Evolutionary conservation across 805 yeast genomes (phyloP), one percentile per base, ranked within the genome.

Genomic region (Isabelozyma gotoi): DNA sequence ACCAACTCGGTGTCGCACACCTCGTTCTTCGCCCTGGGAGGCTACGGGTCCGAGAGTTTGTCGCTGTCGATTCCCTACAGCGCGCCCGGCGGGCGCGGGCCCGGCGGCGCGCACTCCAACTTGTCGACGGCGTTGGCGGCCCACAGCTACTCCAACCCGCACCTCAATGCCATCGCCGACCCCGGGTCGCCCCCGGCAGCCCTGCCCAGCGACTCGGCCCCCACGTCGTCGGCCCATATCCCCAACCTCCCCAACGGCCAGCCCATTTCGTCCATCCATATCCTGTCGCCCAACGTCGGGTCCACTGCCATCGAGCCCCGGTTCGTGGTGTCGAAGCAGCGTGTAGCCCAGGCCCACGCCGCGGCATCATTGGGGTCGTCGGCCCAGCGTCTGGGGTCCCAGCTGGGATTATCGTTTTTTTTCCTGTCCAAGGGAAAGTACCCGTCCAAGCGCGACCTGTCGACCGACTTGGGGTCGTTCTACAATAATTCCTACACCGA

Each of bases 291-390:
- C 3, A 78, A 75, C 41, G 85, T 85, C 5, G 50, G 51, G 42
- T 62, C 79, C 5, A 58, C 70, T 33, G 65, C 80, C 15, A 82
- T 90, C n/a, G 97, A 89, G 58, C 86, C 95, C 12, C 74, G 96
- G 35, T 89, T 90, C 58, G 81, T 90, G 39, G 85, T 90, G 33
- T 86, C 95, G 8, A 81, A 88, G 55, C 94, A 85, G 47, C 78
- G 86, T 42, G 80, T 83, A 18, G 82, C 75, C 36, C 81, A 69
- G 50, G 77, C 72, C 15, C 80, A 75, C 51, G 78, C 76, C 58
- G 57, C 58, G 16, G 76, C 76, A 2, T 59, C 67, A 3, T 52
- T 61, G 33, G 51, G 68, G 20, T 52, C 69, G 7, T 55, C 65
- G 7, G 18, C 36, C 14, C 71, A 65, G 36, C 63, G 72, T 38